Conservation (phyloP, 2,329 filamentous ascomycete genomes). For the Apiospora pterosperma region DNA sequence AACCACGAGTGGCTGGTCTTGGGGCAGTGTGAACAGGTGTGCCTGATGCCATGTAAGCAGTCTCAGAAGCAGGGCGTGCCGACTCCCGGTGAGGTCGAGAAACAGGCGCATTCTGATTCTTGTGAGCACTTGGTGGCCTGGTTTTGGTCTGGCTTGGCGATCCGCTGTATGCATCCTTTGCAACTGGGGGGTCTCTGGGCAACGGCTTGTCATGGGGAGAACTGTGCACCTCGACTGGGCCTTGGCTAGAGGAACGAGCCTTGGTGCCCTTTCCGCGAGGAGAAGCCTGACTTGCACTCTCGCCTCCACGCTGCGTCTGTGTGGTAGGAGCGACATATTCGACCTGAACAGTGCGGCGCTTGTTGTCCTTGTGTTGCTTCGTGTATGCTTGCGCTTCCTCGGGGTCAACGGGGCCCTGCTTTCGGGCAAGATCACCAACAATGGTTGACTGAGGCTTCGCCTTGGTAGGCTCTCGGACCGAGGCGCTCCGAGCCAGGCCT, state of each 20-base stretch:
- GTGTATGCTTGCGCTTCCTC: slow-evolving; percentile 51
- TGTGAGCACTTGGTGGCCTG: slow-evolving; percentile 47
- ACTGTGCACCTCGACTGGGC: slow-evolving; percentile 41
- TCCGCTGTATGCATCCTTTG: slow-evolving; percentile 38
- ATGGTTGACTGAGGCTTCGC: slow-evolving; percentile 49
- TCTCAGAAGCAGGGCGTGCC: slow-evolving; percentile 53
- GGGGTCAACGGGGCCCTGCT: slow-evolving; percentile 70
- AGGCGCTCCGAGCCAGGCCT: slow-evolving; percentile 77
- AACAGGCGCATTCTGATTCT: slow-evolving; percentile 42
- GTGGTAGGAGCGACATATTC: slow-evolving; percentile 94
- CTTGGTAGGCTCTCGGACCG: slow-evolving; percentile 84
- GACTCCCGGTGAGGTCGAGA: slow-evolving; percentile 46
- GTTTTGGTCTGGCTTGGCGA: slow-evolving; percentile 27
- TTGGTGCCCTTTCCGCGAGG: slow-evolving; percentile 37
- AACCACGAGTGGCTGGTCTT: slow-evolving; percentile 78
- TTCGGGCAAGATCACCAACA: slow-evolving; percentile 65
- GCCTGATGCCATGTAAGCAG: slow-evolving; percentile 48
- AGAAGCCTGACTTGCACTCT: slow-evolving; percentile 24
- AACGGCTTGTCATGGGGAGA: slow-evolving; percentile 54
- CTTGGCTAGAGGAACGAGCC: slow-evolving; percentile 51
- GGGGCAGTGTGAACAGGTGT: slow-evolving; percentile 39
- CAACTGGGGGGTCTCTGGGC: slow-evolving; percentile 52
- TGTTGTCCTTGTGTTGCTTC: slow-evolving; percentile 77
- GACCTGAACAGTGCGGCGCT: slow-evolving; percentile 91
- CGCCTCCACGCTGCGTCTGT: slow-evolving; percentile 71